Evolutionary conservation across 2,329 filamentous ascomycete genomes (phyloP), one percentile per base, ranked within the genome.

Genomic region (Sporothrix pallida): DNA sequence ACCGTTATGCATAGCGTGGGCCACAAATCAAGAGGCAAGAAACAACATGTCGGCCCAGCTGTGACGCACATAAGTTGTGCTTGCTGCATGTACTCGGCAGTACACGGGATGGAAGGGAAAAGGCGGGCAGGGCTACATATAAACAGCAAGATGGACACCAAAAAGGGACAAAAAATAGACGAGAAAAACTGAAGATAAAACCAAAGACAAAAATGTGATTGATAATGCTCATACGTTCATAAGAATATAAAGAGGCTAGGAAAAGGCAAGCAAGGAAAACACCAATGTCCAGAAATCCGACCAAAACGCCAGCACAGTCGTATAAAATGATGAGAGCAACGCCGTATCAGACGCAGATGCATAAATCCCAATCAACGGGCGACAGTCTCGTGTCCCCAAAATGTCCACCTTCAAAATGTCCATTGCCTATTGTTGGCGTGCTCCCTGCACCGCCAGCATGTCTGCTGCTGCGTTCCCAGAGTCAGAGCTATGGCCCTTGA

Each of bases 391-490:
- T n/a, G 15, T 44, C 31, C 58, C 31, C 15, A 5, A 42, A 10
- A 44, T 20, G 3, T n/a, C 58, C 63, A 17, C 44, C 15, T 2
- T 69, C 50, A 77, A 37, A 37, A 37, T 37, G 31, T 7, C 31
- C 31, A 7, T 37, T 10, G 60, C 60, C 46, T 65, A 75, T 60
- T 26, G 23, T 26, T 75, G 74, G 67, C 74, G 75, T 13, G 92
- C 91, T 0, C 90, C 92, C 73, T 85, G 84, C 48, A 93, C 91
- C 1, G 95, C 95, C 75, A 98, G 84, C 75, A 81, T 82, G 84
- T 98, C 95, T 0, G 96, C 96, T 13, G 90, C 92, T 62, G 89
- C 86, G 79, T 98, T 98, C 1, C 95, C 95, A 3, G 84, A 81
- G 77, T 93, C 86, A 62, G 86, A 86, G 37, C 87, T 87, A 80